Percentiles rank a stretch among this genome's conserved stretches.
These are phyloP conservation scores for Novymonas esmeraldas DNA, from an alignment of 208 protist genomes.

Conservation along the genomic window DNA sequence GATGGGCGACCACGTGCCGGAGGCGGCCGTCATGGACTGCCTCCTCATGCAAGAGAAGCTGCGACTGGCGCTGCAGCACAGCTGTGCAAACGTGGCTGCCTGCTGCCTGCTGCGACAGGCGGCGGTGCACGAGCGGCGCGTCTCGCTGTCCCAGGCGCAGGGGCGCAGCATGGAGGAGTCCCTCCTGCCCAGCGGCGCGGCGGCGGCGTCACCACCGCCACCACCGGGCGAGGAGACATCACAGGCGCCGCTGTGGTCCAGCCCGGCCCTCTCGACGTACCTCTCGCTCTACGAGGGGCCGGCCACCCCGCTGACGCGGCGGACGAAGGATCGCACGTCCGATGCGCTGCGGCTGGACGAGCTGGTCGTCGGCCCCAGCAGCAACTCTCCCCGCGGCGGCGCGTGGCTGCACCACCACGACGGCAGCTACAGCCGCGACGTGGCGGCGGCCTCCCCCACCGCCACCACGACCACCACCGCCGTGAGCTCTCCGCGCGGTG, in stretches of 20 bases:
- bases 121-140: conserved; percentile 3
- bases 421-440: neutral
- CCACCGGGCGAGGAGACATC: neutral
- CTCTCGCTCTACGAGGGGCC: conserved; percentile 8
- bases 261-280: conserved; percentile 10
- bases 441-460: neutral
- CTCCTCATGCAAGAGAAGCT: conserved; percentile 61
- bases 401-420: neutral
- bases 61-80: conserved; percentile 33
- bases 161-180: too few relatives aligned
- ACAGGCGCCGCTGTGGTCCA: conserved; percentile 5
- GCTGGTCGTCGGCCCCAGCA: neutral
- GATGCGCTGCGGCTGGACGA: neutral
- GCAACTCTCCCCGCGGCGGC: too few relatives aligned
- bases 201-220: neutral
- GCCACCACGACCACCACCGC: too few relatives aligned
- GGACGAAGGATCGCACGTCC: neutral
- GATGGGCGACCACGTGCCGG: conserved; percentile 43
- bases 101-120: conserved; percentile 26
- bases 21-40: conserved; percentile 47
- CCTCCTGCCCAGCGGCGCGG: neutral
- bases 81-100: conserved; percentile 19
- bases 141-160: too few relatives aligned
- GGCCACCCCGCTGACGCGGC: neutral
- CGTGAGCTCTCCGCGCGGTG: too few relatives aligned